These are phyloP conservation scores for Rhynchospora pubera DNA, from an alignment of 176 grass and related monocot species.

Conservation along the genomic window DNA sequence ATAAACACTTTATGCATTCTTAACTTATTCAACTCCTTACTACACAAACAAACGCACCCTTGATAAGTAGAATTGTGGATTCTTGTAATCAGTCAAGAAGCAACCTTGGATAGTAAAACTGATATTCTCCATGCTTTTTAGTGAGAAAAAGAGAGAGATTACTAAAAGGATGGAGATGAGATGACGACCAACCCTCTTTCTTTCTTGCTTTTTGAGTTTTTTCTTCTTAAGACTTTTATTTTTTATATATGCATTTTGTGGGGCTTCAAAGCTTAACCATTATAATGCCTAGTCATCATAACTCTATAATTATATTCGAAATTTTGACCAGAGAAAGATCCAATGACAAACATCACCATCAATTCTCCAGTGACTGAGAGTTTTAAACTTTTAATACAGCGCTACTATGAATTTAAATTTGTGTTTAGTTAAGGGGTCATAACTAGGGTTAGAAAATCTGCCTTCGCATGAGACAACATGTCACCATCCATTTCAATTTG, in stretches of 20 bases:
- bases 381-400: background rate
- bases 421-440: conserved; percentile 10
- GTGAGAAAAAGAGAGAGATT: background rate
- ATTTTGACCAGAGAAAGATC: background rate
- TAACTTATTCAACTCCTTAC: too few relatives aligned
- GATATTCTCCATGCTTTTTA: background rate
- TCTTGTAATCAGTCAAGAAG: background rate
- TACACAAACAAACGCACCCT: too few relatives aligned
- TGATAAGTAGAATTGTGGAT: background rate
- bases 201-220: background rate
- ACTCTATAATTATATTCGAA: background rate
- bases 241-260: background rate
- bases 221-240: background rate
- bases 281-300: background rate
- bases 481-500: conserved; percentile 18
- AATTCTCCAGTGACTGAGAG: conserved; percentile 1
- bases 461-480: conserved; percentile 25
- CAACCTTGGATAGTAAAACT: background rate
- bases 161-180: background rate
- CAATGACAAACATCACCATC: conserved; percentile 9
- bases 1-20: too few relatives aligned
- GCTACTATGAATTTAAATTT: background rate
- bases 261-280: background rate
- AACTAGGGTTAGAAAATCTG: conserved; percentile 33
- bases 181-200: background rate